phyloP scores from a whole-genome alignment of 2,329 filamentous ascomycete genomes.

The Dissoconium aciculare region DNA sequence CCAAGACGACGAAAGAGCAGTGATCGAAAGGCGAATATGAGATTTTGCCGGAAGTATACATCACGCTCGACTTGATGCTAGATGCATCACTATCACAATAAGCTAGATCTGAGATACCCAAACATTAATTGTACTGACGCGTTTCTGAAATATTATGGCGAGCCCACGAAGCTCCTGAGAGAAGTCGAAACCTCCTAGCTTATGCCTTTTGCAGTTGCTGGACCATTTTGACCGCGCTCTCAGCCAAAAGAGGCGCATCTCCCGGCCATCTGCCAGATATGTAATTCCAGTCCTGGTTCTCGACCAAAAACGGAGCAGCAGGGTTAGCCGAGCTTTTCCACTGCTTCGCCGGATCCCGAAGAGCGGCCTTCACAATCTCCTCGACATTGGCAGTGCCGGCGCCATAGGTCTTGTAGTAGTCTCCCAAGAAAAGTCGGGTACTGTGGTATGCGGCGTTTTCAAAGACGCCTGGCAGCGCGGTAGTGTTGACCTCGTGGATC shows the following conservation, averaged over 20 bases:
- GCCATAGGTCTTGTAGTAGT: conserved; percentile 44
- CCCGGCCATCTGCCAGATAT: neutral
- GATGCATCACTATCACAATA: no score
- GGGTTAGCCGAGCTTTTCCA: conserved; percentile 31
- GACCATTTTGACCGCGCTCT: neutral
- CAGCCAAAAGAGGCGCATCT: neutral
- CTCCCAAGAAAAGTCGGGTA: conserved; percentile 36
- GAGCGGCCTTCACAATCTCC: conserved; percentile 30
- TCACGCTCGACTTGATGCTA: no score
- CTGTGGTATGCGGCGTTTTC: conserved; percentile 37
- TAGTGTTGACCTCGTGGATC: conserved; percentile 34
- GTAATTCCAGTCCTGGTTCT: neutral
- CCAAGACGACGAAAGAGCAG: neutral
- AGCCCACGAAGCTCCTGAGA: no score
- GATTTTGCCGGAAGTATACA: no score
- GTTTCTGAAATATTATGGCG: no score
- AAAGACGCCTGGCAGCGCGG: conserved; percentile 35
- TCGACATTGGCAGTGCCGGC: conserved; percentile 37
- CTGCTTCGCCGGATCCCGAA: conserved; percentile 29
- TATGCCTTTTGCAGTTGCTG: neutral
- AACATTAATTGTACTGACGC: no score
- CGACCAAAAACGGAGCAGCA: conserved; percentile 3
- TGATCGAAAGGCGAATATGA: no score
- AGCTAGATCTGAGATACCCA: no score
- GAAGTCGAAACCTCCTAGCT: no score